Percentiles rank a stretch among this genome's conserved stretches.
Conservation (phyloP, 2,329 filamentous ascomycete species). For the Trichoderma sp. region DNA sequence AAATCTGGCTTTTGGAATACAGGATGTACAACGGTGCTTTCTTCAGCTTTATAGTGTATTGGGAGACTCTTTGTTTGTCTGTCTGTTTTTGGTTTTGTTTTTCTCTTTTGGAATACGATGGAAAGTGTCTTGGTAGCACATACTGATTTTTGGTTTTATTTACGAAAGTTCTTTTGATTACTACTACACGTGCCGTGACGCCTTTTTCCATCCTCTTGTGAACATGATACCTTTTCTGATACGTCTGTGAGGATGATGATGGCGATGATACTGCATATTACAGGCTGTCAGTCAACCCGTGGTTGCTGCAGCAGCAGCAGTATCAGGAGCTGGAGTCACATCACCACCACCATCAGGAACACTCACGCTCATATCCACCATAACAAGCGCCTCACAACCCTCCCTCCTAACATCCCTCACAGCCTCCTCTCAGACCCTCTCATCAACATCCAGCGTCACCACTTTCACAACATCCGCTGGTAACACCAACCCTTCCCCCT, state of each 20-base stretch:
- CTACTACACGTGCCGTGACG: background rate
- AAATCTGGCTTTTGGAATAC: background rate
- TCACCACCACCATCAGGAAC: background rate
- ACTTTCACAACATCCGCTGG: conserved; percentile 30
- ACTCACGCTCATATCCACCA: conserved; percentile 25
- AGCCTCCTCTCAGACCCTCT: conserved; percentile 27
- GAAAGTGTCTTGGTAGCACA: background rate
- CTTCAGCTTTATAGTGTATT: background rate
- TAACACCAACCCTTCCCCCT: conserved; percentile 12
- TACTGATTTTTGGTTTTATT: background rate
- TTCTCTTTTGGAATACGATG: background rate
- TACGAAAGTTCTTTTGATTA: background rate
- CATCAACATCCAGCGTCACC: conserved; percentile 28
- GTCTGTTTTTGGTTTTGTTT: background rate
- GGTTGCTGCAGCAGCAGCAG: background rate
- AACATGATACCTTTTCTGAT: background rate
- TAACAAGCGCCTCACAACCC: conserved; percentile 25
- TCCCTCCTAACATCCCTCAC: conserved; percentile 21
- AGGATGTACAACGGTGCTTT: background rate
- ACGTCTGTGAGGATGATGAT: background rate
- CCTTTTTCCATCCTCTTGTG: background rate
- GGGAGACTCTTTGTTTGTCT: background rate
- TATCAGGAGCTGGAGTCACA: background rate
- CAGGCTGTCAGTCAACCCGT: background rate
- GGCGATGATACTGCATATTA: background rate